Base-by-base conservation (phyloP, 345 rosid genomes). In the Geranium brycei region DNA sequence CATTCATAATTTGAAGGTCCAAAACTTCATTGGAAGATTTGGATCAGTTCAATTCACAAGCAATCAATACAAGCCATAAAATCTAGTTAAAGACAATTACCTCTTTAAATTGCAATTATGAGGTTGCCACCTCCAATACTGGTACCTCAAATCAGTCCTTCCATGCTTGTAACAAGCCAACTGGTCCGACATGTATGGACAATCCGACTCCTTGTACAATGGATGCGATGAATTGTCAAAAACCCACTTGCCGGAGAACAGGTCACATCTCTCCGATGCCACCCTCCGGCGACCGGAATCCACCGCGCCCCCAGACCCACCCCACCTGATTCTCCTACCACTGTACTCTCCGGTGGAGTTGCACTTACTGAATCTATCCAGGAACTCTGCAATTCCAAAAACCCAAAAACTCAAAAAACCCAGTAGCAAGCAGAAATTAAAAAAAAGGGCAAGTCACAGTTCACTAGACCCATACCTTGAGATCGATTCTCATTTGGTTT, bases 171-270 rank as follows among this genome's bases (percentile, higher is more conserved):
- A 91, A 61, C 99, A 93, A 11, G 99, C 96, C 74, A 93, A 40
- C 71, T 93, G 99, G 68, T 93, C 99, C 8, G 99, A 93, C 97
- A 93, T 93, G 71, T 93, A 93, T 1, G 97, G 99, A 61, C 99
- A 93, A 5, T 77, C 72, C 19, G 96, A 83, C 76, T 87, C 99
- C 17, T 77, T 73, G 76, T 93, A 88, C n/a, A 86, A 76, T 1
- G 97, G 99, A 70, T 82, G 77, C 12, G 96, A 83, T 12, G 19
- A 17, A 58, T 86, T 85, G 71, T 93, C 99, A 60, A 83, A 82
- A 8, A 90, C 87, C 99, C 99, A 93, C 65, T 74, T 93, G 62
- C 99, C 99, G 0, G 84, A 78, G 65, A 90, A 88, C 67, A 93
- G 75, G 74, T 93, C 90, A 66, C 99, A 93, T 8, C 66, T 77